Evolutionary conservation across 2,329 filamentous ascomycete genomes (phyloP).

Genomic region (Aspergillus phoenicis): DNA sequence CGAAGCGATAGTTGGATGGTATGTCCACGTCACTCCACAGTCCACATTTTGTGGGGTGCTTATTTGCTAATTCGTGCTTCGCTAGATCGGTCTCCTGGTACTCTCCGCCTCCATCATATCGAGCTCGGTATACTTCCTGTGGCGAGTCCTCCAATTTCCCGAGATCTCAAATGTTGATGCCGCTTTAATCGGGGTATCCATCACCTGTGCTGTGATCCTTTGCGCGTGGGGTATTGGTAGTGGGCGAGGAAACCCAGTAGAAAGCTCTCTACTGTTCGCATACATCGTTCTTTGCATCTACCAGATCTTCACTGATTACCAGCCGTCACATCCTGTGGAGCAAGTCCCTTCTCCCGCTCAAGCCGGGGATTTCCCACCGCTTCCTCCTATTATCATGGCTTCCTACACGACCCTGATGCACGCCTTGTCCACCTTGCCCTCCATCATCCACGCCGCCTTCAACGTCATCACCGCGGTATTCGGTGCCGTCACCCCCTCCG

Average conservation of each 20-base stretch:
- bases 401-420: constrained; percentile 92
- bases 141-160: constrained; percentile 90
- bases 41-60: neutral
- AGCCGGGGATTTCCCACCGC: constrained; percentile 77
- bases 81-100: constrained; percentile 81
- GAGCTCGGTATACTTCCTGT: constrained; percentile 92
- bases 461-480: constrained; percentile 88
- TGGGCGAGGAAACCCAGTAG: constrained; percentile 89
- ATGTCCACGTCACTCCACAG: constrained; percentile 41
- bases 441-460: constrained; percentile 78
- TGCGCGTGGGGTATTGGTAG: constrained; percentile 93
- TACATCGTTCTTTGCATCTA: constrained; percentile 99
- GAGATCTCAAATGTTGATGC: constrained; percentile 91
- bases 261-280: constrained; percentile 92
- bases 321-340: constrained; percentile 70
- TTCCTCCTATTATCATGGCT: constrained; percentile 97
- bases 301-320: constrained; percentile 98
- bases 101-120: constrained; percentile 89
- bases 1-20: constrained; percentile 97
- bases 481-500: constrained; percentile 91
- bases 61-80: neutral
- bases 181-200: constrained; percentile 85
- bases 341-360: constrained; percentile 60
- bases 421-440: constrained; percentile 78
- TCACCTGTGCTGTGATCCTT: constrained; percentile 89